Conservation (phyloP, 2,329 filamentous ascomycete species). For the Trichophyton equinum region DNA sequence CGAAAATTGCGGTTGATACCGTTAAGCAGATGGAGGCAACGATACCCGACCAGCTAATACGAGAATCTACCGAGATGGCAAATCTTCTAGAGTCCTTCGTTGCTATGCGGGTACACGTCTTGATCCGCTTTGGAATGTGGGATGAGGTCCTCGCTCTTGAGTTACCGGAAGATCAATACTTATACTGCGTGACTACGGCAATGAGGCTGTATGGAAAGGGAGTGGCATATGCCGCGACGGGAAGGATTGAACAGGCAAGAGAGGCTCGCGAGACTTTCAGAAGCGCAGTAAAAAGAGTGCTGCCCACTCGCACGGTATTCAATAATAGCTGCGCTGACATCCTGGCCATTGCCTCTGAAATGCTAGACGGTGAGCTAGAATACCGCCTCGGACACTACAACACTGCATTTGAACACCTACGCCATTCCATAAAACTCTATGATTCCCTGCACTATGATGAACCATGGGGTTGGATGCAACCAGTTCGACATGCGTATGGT, state of each 20-base stretch:
- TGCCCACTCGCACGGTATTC: conserved; percentile 50
- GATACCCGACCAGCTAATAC: conserved; percentile 51
- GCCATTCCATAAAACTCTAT: conserved; percentile 46
- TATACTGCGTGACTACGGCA: conserved; percentile 60
- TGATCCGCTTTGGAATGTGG: conserved; percentile 64
- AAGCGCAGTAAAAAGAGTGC: conserved; percentile 41
- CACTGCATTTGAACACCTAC: conserved; percentile 47
- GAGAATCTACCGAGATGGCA: conserved; percentile 58
- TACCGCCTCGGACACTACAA: conserved; percentile 52
- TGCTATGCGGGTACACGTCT: conserved; percentile 53
- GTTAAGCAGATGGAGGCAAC: conserved; percentile 47
- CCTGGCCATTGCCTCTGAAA: conserved; percentile 47
- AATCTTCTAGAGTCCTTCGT: conserved; percentile 66
- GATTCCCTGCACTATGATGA: conserved; percentile 57
- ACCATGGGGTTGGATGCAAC: conserved; percentile 72
- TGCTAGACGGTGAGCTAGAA: conserved; percentile 62
- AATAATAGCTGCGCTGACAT: conserved; percentile 55
- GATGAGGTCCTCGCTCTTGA: conserved; percentile 47
- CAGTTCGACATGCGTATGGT: conserved; percentile 56
- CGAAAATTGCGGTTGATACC: conserved; percentile 48
- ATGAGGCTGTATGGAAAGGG: conserved; percentile 57
- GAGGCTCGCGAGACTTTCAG: conserved; percentile 41
- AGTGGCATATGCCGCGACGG: conserved; percentile 51
- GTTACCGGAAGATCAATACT: conserved; percentile 44
- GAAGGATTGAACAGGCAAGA: conserved; percentile 34